Conservation (phyloP, 805 yeast genomes). For the Metschnikowia anglica region DNA sequence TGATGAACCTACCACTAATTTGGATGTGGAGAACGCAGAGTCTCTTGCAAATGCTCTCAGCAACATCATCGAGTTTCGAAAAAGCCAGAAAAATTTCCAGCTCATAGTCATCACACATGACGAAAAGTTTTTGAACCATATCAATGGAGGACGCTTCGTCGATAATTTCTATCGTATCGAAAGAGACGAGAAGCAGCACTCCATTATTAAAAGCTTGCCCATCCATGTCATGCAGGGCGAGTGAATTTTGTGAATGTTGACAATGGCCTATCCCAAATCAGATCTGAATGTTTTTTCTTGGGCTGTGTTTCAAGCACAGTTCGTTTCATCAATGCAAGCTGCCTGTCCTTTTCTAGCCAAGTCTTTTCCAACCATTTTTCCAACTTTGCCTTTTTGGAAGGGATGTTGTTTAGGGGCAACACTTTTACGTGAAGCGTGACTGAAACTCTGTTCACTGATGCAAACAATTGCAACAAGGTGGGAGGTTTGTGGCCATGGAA, state of each 20-base stretch:
- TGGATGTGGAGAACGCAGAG: conserved; percentile 86
- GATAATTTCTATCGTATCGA: conserved; percentile 82
- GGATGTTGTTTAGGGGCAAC: conserved; percentile 47
- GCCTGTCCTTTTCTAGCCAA: conserved; percentile 70
- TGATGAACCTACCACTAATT: conserved; percentile 96
- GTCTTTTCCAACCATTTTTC: conserved; percentile 74
- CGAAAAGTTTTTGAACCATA: conserved; percentile 80
- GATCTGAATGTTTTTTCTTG: not conserved
- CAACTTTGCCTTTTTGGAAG: conserved; percentile 51
- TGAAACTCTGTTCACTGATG: conserved; percentile 28
- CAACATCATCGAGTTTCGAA: conserved; percentile 70
- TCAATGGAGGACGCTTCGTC: conserved; percentile 81
- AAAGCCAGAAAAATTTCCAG: conserved; percentile 84
- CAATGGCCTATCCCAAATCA: conserved; percentile 8
- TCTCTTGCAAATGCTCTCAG: conserved; percentile 80
- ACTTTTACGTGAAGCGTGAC: conserved; percentile 50
- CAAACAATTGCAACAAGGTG: conserved; percentile 32
- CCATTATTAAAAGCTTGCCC: conserved; percentile 60
- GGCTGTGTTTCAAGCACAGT: not conserved
- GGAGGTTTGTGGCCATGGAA: conserved; percentile 36
- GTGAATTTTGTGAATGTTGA: conserved; percentile 9
- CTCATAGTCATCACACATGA: conserved; percentile 95
- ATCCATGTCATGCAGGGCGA: conserved; percentile 39
- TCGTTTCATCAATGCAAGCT: conserved; percentile 14
- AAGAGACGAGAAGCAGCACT: conserved; percentile 78